phyloP scores from a whole-genome alignment of 169 alveolate genomes.

The Eimeria necatrix region DNA sequence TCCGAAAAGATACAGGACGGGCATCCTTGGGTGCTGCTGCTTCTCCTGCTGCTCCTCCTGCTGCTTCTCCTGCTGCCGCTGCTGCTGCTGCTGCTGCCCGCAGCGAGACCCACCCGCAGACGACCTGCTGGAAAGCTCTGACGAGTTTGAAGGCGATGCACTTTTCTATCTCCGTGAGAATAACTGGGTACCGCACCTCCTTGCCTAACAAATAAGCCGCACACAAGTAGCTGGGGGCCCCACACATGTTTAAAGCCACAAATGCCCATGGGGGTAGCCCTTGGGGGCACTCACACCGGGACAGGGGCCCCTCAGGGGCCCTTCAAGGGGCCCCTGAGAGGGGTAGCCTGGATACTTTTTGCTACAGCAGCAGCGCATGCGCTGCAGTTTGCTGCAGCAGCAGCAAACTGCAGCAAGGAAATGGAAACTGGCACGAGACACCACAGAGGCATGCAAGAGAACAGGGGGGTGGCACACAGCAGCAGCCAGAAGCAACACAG shows the following conservation, averaged over 20 bases:
- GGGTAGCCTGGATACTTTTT: no score
- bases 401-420: no score
- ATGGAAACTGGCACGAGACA: not conserved
- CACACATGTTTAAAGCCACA: no score
- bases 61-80: not conserved
- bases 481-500: not conserved
- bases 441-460: not conserved
- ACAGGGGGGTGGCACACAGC: not conserved
- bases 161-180: conserved; percentile 96
- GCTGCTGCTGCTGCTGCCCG: not conserved
- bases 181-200: conserved; percentile 98
- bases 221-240: not conserved
- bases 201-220: conserved; percentile 90
- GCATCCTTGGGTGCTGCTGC: no score
- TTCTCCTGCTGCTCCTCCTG: no score
- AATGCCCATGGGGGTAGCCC: no score
- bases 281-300: no score
- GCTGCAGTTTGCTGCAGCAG: no score
- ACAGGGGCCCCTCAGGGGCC: no score
- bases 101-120: conserved; percentile 86
- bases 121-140: conserved; percentile 95
- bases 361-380: no score
- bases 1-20: no score
- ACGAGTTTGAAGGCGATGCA: conserved; percentile 96
- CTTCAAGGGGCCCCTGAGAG: no score